Conservation (phyloP, 805 yeast genomes). For the Citeromyces nyonsensis region DNA sequence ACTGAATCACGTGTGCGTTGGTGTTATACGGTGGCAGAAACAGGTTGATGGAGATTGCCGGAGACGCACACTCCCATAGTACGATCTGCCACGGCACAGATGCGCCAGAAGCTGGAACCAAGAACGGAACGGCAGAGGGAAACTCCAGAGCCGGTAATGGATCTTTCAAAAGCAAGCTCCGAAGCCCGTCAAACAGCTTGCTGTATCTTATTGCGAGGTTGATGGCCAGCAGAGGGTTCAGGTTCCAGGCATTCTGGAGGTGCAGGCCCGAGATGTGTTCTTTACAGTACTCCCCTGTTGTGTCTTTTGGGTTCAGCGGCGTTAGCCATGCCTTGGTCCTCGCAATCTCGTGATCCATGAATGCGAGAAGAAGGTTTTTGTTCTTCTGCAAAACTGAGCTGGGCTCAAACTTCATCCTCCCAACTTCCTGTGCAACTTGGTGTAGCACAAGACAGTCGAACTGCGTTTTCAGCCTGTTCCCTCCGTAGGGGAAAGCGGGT, state of each 20-base stretch:
- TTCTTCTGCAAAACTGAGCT: slow-evolving; percentile 23
- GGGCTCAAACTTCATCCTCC: slow-evolving; percentile 8
- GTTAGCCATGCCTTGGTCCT: slow-evolving; percentile 67
- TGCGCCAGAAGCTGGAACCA: slow-evolving; percentile 11
- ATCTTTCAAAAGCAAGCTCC: slow-evolving; percentile 26
- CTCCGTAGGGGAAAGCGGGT: slow-evolving; percentile 70
- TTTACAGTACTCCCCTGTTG: slow-evolving; percentile 18
- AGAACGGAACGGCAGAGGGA: slow-evolving; percentile 45
- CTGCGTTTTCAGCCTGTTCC: slow-evolving; percentile 54
- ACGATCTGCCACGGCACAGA: slow-evolving; percentile 24
- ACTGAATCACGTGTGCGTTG: slow-evolving; percentile 63
- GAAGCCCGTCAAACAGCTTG: slow-evolving; percentile 22
- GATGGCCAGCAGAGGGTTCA: slow-evolving; percentile 63
- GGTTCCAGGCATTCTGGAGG: slow-evolving; percentile 39
- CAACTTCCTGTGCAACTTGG: slow-evolving; percentile 25
- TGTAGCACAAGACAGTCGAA: slow-evolving; percentile 50
- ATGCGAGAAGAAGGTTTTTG: slow-evolving; percentile 36
- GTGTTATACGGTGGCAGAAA: slow-evolving; percentile 61
- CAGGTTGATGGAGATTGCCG: slow-evolving; percentile 72
- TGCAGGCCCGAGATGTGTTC: slow-evolving; percentile 21
- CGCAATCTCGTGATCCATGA: slow-evolving; percentile 64
- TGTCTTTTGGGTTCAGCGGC: slow-evolving; percentile 31
- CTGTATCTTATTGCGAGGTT: slow-evolving; percentile 47
- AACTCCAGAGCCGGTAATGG: slow-evolving; percentile 45
- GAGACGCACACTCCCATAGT: slow-evolving; percentile 66